Evolutionary conservation across 345 rosid species (phyloP).

Genomic region (Durio zibethinus): DNA sequence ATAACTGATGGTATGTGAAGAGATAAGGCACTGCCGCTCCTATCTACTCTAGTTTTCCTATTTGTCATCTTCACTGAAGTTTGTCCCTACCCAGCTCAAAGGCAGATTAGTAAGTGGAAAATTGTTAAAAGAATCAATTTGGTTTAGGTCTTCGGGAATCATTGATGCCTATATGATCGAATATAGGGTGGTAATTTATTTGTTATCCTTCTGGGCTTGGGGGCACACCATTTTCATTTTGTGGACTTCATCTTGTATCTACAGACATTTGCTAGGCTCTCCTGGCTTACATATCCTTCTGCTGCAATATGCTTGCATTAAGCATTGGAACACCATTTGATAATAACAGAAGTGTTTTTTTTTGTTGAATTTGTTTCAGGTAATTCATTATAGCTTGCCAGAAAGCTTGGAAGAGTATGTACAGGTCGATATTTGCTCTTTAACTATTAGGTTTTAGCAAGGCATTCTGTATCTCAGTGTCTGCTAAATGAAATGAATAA

Average conservation of each 20-base stretch:
- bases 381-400: conserved; percentile 90
- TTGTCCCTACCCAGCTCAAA: neutral
- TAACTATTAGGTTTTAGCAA: conserved; percentile 8
- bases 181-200: neutral
- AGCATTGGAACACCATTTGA: neutral
- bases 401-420: conserved; percentile 99
- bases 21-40: neutral
- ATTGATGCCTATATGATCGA: neutral
- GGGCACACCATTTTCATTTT: neutral
- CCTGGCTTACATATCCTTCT: neutral
- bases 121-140: neutral
- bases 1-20: conserved; percentile 7
- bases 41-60: neutral
- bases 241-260: neutral
- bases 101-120: neutral
- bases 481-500: conserved; percentile 18
- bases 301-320: neutral
- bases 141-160: neutral
- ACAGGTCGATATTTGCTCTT: conserved; percentile 55
- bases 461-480: conserved; percentile 11
- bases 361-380: conserved; percentile 45
- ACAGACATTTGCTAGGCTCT: neutral
- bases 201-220: neutral
- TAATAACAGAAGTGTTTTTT: neutral
- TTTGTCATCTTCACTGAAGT: neutral